Conservation (phyloP, 768 basidiomycete genomes). For the Tephrocybe sp. region DNA sequence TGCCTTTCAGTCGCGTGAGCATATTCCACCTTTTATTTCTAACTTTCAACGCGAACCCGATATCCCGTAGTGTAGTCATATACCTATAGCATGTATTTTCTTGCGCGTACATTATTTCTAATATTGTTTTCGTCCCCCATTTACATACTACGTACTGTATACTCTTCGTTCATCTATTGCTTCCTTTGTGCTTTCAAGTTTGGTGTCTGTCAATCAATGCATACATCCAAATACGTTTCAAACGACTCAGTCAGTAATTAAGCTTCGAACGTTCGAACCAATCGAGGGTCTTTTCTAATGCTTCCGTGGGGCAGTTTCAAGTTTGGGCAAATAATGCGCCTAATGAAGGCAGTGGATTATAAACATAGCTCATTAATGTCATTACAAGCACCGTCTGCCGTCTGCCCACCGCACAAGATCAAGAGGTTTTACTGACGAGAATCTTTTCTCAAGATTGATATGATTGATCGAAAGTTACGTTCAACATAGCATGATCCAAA, state of each 20-base stretch:
- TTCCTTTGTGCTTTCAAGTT: not conserved
- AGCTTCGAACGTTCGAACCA: no score
- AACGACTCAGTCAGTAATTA: no score
- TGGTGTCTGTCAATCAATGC: no score
- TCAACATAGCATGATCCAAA: not conserved
- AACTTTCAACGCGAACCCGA: not conserved
- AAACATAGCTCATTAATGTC: no score
- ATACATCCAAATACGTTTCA: no score
- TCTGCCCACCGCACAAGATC: no score
- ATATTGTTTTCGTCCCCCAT: constrained; percentile 1
- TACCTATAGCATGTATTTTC: constrained; percentile 7
- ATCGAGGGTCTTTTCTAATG: no score
- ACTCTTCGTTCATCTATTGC: not conserved
- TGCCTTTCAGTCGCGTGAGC: not conserved
- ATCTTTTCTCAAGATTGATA: not conserved
- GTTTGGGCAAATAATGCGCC: no score
- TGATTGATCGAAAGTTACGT: constrained; percentile 1
- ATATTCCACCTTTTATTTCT: not conserved
- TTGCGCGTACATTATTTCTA: constrained; percentile 12
- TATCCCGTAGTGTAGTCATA: constrained; percentile 10
- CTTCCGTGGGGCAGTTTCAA: no score
- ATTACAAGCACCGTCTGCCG: no score
- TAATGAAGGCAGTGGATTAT: no score
- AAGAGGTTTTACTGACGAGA: not conserved
- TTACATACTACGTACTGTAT: not conserved